Conservation (phyloP, 2,329 filamentous ascomycete species). For the Fusarium protoensiforme region DNA sequence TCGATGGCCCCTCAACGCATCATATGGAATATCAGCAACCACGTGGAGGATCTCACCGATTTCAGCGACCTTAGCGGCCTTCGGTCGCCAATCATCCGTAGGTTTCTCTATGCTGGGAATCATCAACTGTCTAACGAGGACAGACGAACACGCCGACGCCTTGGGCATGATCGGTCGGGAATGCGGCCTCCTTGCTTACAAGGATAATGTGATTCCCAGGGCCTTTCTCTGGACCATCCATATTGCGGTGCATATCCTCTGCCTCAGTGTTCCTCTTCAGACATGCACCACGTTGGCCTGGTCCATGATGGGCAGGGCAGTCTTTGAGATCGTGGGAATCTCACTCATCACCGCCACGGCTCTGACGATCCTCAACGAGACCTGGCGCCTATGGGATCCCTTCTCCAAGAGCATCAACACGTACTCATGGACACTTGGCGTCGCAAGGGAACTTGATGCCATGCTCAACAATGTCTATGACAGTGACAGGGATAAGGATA, state of each 20-base stretch:
- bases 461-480: slow-evolving; percentile 44
- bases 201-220: slow-evolving; percentile 28
- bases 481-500: slow-evolving; percentile 12
- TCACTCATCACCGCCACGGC: slow-evolving; percentile 16
- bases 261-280: slow-evolving; percentile 23
- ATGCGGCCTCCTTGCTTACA: slow-evolving; percentile 22
- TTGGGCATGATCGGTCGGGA: slow-evolving; percentile 34
- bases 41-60: slow-evolving; percentile 42
- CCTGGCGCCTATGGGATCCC: slow-evolving; percentile 43
- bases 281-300: slow-evolving; percentile 31
- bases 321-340: slow-evolving; percentile 6
- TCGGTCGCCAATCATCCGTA: slow-evolving; percentile 38
- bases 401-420: slow-evolving; percentile 34
- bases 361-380: slow-evolving; percentile 34
- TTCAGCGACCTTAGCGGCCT: slow-evolving; percentile 23
- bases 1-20: slow-evolving; percentile 39
- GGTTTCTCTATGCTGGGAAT: not conserved
- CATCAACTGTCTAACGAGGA: not conserved
- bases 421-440: slow-evolving; percentile 40
- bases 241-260: slow-evolving; percentile 16
- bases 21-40: slow-evolving; percentile 40
- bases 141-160: slow-evolving; percentile 42
- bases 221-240: slow-evolving; percentile 30
- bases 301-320: not conserved
- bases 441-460: slow-evolving; percentile 44